Evolutionary conservation across 2,329 filamentous ascomycete genomes (phyloP), one percentile per base, ranked within the genome.

Genomic region (Aureobasidium sp.): DNA sequence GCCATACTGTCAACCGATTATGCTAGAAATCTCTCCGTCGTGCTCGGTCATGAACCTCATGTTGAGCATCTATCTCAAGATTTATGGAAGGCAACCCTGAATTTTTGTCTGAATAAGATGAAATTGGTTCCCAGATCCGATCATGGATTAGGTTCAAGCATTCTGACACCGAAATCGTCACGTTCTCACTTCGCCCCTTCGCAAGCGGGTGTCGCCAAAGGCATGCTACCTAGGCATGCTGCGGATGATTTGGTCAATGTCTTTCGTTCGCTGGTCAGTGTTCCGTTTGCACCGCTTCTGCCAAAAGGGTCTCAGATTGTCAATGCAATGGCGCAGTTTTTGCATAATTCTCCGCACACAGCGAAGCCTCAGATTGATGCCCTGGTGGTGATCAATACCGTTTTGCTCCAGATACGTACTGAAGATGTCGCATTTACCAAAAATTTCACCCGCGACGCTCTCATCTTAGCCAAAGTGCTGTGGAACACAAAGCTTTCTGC

Each of bases 1-100:
- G 80, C 86, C 62, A 87, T 88, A 13, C 79, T 99, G 5, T 77
- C 86, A 27, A 81, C 86, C 53, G 86, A 94, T 70, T 96, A 97
- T 71, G 81, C 90, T 67, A 96, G 90, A 76, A 83, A 86, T 23
- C 77, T 99, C 66, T 79, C 83, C 5, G 80, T 83, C 32, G 75
- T 97, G 3, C 80, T 97, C 20, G 84, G 85, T 46, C 84, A 89
- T 68, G 84, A 85, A 50, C 82, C 90, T 20, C 91, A 95, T 72
- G 85, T 89, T 32, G 95, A 97, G 74, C 87, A 91, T 68, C 79
- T 97, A 13, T 82, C 85, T 12, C 78, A 78, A 23, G 79, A 84
- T 15, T 81, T 85, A 62, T 96, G 92, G 91, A 77, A 84, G 52
- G 75, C 77, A 10, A 83, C 87, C 56, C 81, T 89, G 17, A 81